phyloP scores from a whole-genome alignment of 306 rosid genomes.

The Oxytropis ochrocephala region DNA sequence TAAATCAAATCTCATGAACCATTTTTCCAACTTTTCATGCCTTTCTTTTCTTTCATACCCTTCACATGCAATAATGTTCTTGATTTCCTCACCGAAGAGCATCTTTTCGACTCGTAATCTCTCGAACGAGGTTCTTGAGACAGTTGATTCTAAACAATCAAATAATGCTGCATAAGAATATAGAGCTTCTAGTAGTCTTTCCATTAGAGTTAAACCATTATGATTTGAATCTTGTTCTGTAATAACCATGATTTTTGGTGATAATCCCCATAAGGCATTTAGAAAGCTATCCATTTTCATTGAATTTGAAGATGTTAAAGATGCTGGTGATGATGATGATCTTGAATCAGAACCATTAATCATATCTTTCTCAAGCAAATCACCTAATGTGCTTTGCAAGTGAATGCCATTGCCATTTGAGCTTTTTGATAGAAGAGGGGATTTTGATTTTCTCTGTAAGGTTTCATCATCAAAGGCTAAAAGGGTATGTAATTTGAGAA shows the following conservation, averaged over 20 bases:
- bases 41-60: slow-evolving; percentile 23
- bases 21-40: slow-evolving; percentile 21
- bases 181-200: slow-evolving; percentile 23
- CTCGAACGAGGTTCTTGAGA: slow-evolving; percentile 18
- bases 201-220: slow-evolving; percentile 16
- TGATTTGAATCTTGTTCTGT: slow-evolving; percentile 28
- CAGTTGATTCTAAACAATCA: slow-evolving; percentile 24
- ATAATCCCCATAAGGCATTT: slow-evolving; percentile 13
- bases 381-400: slow-evolving; percentile 14
- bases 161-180: slow-evolving; percentile 27
- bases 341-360: neutral
- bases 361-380: slow-evolving; percentile 14
- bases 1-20: slow-evolving; percentile 16
- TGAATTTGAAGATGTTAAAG: slow-evolving; percentile 8
- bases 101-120: slow-evolving; percentile 18
- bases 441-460: slow-evolving; percentile 11
- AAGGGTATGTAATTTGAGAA: slow-evolving; percentile 23
- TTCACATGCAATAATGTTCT: slow-evolving; percentile 23
- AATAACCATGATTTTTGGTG: slow-evolving; percentile 23
- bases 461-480: slow-evolving; percentile 17
- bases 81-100: slow-evolving; percentile 24
- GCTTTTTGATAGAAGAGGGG: slow-evolving; percentile 1
- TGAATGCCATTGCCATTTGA: slow-evolving; percentile 11
- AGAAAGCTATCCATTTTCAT: slow-evolving; percentile 17
- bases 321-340: slow-evolving; percentile 6